phyloP scores from a whole-genome alignment of 305 asterid species.

The Rubia balearica region DNA sequence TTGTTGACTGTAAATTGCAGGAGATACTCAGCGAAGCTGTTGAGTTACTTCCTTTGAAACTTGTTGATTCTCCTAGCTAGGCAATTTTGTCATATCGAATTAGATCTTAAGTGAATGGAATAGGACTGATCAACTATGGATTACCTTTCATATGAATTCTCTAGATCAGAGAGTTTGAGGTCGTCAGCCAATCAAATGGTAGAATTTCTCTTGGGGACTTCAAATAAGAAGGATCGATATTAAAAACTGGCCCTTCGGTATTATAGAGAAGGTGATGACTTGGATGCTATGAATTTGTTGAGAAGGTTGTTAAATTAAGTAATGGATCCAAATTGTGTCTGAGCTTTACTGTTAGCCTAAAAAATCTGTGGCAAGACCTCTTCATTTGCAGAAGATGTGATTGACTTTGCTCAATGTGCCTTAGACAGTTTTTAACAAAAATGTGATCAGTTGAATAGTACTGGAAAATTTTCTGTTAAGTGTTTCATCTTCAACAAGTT shows the following conservation, averaged over 20 bases:
- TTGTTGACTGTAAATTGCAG: constrained; percentile 81
- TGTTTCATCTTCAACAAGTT: constrained; percentile 48
- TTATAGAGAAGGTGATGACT: constrained; percentile 59
- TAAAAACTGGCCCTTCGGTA: constrained; percentile 74
- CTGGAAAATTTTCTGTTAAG: constrained; percentile 57
- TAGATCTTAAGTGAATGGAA: constrained; percentile 50
- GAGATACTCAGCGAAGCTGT: constrained; percentile 77
- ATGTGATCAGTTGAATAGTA: constrained; percentile 54
- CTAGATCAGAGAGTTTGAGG: constrained; percentile 60
- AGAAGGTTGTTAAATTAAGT: constrained; percentile 40
- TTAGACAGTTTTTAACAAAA: constrained; percentile 38
- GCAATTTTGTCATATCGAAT: constrained; percentile 73
- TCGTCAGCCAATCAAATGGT: constrained; percentile 76
- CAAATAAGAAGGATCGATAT: constrained; percentile 52
- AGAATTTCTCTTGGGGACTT: constrained; percentile 67
- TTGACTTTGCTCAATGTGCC: constrained; percentile 53
- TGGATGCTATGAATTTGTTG: constrained; percentile 59
- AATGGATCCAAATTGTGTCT: constrained; percentile 32
- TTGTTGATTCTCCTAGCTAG: constrained; percentile 60
- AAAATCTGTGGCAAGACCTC: constrained; percentile 52
- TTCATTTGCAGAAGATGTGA: constrained; percentile 45
- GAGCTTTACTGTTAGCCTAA: constrained; percentile 56
- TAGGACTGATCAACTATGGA: constrained; percentile 87
- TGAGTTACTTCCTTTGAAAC: constrained; percentile 90
- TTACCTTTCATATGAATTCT: constrained; percentile 79